phyloP scores from a whole-genome alignment of 148 eudicot species.

The Salicornia ramosissima region DNA sequence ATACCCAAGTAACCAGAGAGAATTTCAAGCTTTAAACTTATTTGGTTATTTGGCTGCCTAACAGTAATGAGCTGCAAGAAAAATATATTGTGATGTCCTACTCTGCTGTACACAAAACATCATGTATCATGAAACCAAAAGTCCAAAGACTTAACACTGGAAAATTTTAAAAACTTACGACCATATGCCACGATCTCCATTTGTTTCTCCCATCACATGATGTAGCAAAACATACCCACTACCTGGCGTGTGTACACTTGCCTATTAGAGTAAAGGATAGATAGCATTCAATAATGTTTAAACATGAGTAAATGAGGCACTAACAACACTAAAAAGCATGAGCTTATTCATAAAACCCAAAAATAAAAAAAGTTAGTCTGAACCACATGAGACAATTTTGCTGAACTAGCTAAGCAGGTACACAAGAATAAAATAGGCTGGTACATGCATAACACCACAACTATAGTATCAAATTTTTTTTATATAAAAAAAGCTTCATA shows the following conservation, averaged over 20 bases:
- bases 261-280: constrained; percentile 40
- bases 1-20: no score
- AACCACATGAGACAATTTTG: background rate
- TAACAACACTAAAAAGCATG: background rate
- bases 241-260: constrained; percentile 80
- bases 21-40: no score
- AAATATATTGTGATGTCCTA: background rate
- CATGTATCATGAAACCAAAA: background rate
- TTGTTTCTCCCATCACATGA: constrained; percentile 97
- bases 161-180: constrained; percentile 66
- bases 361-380: no score
- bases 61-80: background rate
- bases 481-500: no score
- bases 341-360: no score
- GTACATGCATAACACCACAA: background rate
- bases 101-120: background rate
- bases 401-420: background rate
- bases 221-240: constrained; percentile 96
- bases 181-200: constrained; percentile 94
- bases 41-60: background rate
- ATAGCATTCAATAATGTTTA: constrained; percentile 23
- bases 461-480: background rate
- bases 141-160: background rate
- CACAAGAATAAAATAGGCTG: background rate
- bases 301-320: background rate